Base-by-base conservation (phyloP, 129 eudicot genomes). In the Centrapalus pauciflorus region DNA sequence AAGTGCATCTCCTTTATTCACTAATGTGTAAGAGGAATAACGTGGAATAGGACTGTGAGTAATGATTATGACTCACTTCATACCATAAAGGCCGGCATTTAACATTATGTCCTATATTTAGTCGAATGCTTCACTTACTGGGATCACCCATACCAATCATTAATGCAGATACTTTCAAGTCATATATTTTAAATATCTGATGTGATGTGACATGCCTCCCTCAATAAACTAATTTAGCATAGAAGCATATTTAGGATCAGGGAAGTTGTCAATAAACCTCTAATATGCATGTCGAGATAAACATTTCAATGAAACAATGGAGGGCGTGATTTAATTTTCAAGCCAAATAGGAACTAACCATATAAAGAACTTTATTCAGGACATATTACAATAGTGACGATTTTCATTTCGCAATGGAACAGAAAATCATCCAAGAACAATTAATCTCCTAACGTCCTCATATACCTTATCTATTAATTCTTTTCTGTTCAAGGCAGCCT, bases 381-480 rank as follows among this genome's bases (percentile, higher is more conserved):
- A 38, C n/a, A 38, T 38, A 10, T 10, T 38, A 16, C 46, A 45
- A 4, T 45, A 4, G 51, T n/a, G n/a, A 45, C 8, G 6, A 45
- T n/a, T n/a, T 45, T 45, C 52, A 45, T 21, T 14, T 13, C 4
- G 24, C 17, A 45, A 4, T 45, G 5, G 17, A 4, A 10, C 54
- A 13, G 24, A 57, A 28, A 43, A 41, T 43, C 57, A 58, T 58
- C 19, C 4, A 6, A 68, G 3, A 27, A 69, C 2, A 51, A 25
- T 17, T 56, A 40, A 64, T 14, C 28, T 27, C 12, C 24, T 16
- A 33, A 55, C 25, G 64, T 40, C 37, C 59, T 2, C 8, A n/a
- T n/a, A 33, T 84, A 92, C 98, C 98, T 84, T 83, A 68, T 88
- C 96, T 67, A 92, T 81, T 5, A 92, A 84, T 64, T 86, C 84